Evolutionary conservation across 2,329 filamentous ascomycete species (phyloP), one percentile per base, ranked within the genome.

Genomic region (Epichloe uncinata): DNA sequence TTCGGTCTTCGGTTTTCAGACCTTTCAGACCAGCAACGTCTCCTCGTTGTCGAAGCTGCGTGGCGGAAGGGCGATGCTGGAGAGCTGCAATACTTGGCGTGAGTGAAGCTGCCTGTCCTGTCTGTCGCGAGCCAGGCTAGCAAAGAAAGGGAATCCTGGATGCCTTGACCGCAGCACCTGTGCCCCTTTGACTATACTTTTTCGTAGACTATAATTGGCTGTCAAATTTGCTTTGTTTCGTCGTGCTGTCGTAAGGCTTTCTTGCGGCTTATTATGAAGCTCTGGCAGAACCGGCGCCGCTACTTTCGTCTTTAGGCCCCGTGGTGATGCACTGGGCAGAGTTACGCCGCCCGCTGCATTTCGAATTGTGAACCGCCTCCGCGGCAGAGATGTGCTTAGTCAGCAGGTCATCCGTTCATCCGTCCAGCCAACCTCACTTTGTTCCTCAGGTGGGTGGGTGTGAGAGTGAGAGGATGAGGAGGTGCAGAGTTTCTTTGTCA

Each of bases 281-380:
- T 44, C 30, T 6, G 35, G 16, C 13, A 22, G 35, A n/a, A 18
- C 22, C 35, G 41, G 49, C 45, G 18, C 45, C 36, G 49, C 38
- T 37, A 12, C 41, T 38, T 51, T 45, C 46, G 40, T 33, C 47
- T 58, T 30, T 8, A 16, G 55, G 54, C 55, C 57, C 56, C 52
- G 58, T 64, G 61, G 57, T 65, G 58, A 49, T 68, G 65, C 64
- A 66, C 55, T 61, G 64, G 64, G 58, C 58, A 66, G 63, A 63
- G 63, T 68, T 68, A 54, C 57, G 58, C 57, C 53, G 58, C 59
- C 50, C 48, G 55, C 57, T 61, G 56, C 59, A 62, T 58, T 61
- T 61, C 11, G 45, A 42, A 38, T 38, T 49, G 47, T 47, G 20
- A 48, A 22, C 30, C 33, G 34, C 26, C 38, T 44, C 41, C 42